These are phyloP conservation scores for Malassezia caprae DNA, from an alignment of 1,284 basidiomycete species.

Conservation along the genomic window DNA sequence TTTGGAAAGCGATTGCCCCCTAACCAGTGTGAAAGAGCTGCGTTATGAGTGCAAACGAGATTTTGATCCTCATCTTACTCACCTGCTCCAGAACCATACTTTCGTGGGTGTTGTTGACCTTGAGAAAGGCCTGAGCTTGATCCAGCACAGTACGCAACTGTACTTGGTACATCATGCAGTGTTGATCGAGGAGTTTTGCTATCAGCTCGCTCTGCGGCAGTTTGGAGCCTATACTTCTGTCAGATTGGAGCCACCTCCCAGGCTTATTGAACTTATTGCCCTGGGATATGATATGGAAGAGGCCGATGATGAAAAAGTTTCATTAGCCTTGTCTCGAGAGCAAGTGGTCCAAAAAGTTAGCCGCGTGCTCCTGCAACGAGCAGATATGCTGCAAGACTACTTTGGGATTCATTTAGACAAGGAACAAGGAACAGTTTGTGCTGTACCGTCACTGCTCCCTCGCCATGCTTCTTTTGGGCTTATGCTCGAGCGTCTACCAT, in stretches of 20 bases:
- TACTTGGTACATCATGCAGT: conserved; percentile 72
- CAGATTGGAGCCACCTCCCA: conserved; percentile 70
- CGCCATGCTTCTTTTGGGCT: conserved; percentile 73
- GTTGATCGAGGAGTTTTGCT: conserved; percentile 71
- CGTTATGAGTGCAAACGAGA: conserved; percentile 57
- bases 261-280: conserved; percentile 61
- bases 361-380: conserved; percentile 50
- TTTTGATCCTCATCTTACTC: conserved; percentile 59
- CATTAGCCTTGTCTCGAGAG: conserved; percentile 38
- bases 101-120: conserved; percentile 89
- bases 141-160: conserved; percentile 79
- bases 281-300: conserved; percentile 68
- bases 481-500: conserved; percentile 55
- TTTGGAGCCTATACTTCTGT: conserved; percentile 69
- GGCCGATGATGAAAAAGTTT: conserved; percentile 37
- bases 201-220: conserved; percentile 81
- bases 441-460: conserved; percentile 70
- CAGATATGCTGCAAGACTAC: conserved; percentile 85
- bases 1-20: conserved; percentile 64
- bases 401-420: conserved; percentile 60
- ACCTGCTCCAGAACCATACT: conserved; percentile 73
- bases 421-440: conserved; percentile 59
- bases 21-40: conserved; percentile 68
- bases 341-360: conserved; percentile 55
- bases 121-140: conserved; percentile 62